Percentiles rank a stretch among this genome's conserved stretches.
Evolutionary conservation across 2,329 filamentous ascomycete genomes (phyloP).

Genomic region (Fusarium agapanthi): DNA sequence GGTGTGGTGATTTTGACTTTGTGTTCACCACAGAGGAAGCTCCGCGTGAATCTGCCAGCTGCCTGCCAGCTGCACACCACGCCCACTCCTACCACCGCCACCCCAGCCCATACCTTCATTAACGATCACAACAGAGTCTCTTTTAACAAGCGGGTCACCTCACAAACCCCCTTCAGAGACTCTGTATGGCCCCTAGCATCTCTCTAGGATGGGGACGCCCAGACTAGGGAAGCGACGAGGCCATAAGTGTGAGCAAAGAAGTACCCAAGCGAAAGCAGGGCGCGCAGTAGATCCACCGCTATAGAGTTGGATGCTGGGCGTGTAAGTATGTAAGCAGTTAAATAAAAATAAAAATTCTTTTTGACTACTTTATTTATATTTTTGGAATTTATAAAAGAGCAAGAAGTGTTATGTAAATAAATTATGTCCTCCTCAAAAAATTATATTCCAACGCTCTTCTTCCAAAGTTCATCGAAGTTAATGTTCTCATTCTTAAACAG

Average conservation of each 20-base stretch:
- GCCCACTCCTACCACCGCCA: neutral
- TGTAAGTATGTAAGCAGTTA: neutral
- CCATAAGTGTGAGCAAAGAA: constrained; percentile 40
- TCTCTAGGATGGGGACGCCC: constrained; percentile 7
- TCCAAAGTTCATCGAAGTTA: constrained; percentile 85
- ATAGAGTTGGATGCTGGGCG: constrained; percentile 26
- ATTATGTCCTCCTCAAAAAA: neutral
- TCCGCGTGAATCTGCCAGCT: neutral
- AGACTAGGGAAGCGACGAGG: constrained; percentile 27
- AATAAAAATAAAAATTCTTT: neutral
- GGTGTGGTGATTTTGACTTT: constrained; percentile 1
- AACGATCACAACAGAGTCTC: neutral
- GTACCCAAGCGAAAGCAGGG: constrained; percentile 42
- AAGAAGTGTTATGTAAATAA: neutral
- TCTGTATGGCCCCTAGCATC: constrained; percentile 31
- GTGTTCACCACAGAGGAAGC: neutral
- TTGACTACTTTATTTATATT: neutral
- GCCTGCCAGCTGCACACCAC: constrained; percentile 12
- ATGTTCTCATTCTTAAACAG: constrained; percentile 79
- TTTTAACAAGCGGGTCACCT: constrained; percentile 9
- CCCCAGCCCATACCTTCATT: constrained; percentile 7
- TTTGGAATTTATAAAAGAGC: neutral
- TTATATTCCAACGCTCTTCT: constrained; percentile 55
- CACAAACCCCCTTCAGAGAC: constrained; percentile 32
- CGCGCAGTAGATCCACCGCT: constrained; percentile 41